Conservation (phyloP, 2,329 filamentous ascomycete species). For the Scedosporium apiospermum region DNA sequence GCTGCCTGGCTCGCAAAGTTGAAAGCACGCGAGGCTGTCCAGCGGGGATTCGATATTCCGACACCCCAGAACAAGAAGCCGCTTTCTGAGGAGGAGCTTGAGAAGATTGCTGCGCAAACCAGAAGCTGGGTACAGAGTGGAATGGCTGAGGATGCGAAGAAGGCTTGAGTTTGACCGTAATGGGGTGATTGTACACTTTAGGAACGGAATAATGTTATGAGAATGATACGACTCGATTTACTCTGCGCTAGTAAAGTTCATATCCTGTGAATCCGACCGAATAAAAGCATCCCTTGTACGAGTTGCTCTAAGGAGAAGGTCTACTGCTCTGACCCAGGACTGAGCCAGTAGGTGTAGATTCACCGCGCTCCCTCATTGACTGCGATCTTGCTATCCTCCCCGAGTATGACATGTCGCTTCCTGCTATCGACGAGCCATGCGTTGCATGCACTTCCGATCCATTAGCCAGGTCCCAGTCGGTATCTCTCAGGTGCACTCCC, state of each 20-base stretch:
- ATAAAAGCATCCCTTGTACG: no score
- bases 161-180: conserved; percentile 15
- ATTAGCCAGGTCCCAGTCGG: no score
- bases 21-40: conserved; percentile 57
- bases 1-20: conserved; percentile 70
- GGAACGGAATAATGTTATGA: background rate
- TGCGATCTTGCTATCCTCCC: no score
- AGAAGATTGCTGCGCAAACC: conserved; percentile 42
- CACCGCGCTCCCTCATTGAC: no score
- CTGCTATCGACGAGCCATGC: no score
- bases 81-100: conserved; percentile 41
- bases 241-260: background rate
- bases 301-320: no score
- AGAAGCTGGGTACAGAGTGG: conserved; percentile 57
- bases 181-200: background rate
- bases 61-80: conserved; percentile 42
- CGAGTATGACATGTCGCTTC: no score
- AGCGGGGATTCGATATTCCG: conserved; percentile 69
- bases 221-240: background rate
- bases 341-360: no score
- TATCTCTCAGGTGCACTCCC: no score
- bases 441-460: no score
- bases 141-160: conserved; percentile 58
- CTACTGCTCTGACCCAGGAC: no score
- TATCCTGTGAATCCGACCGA: no score